Conservation (phyloP, 345 rosid genomes). For the Psidium friedrichsthalianum region DNA sequence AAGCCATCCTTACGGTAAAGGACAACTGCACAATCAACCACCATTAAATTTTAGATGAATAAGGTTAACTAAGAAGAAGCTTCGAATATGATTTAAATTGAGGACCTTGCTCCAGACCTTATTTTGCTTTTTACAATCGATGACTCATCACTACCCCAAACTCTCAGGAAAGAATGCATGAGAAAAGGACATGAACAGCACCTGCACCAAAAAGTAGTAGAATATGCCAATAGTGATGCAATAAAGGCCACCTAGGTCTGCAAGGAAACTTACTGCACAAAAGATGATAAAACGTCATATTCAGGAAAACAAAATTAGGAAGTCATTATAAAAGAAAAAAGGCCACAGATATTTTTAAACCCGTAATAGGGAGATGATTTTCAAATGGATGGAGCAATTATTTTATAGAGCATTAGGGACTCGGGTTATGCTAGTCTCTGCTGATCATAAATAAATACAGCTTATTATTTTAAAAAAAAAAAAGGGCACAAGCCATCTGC, state of each 20-base stretch:
- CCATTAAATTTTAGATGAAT: neutral
- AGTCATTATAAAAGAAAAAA: neutral
- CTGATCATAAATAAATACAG: neutral
- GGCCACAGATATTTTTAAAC: neutral
- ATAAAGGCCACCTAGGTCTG: conserved; percentile 95
- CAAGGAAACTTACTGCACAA: conserved; percentile 90
- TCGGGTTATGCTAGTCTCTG: neutral
- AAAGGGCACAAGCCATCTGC: neutral
- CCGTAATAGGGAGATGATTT: neutral
- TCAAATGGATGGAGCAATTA: neutral
- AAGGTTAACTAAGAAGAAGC: neutral
- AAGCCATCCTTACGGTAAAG: neutral
- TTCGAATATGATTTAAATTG: neutral
- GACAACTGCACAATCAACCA: neutral
- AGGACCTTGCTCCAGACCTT: neutral
- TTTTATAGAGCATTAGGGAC: neutral
- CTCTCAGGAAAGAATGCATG: neutral
- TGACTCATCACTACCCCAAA: neutral
- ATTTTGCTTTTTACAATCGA: neutral
- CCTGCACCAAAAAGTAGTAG: conserved; percentile 87
- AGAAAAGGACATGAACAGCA: conserved; percentile 12
- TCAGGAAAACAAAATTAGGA: neutral
- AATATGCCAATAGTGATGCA: conserved; percentile 91
- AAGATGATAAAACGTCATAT: neutral
- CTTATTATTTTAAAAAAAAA: neutral